phyloP scores from a whole-genome alignment of 2,329 filamentous ascomycete genomes.

The Huntiella decipiens region DNA sequence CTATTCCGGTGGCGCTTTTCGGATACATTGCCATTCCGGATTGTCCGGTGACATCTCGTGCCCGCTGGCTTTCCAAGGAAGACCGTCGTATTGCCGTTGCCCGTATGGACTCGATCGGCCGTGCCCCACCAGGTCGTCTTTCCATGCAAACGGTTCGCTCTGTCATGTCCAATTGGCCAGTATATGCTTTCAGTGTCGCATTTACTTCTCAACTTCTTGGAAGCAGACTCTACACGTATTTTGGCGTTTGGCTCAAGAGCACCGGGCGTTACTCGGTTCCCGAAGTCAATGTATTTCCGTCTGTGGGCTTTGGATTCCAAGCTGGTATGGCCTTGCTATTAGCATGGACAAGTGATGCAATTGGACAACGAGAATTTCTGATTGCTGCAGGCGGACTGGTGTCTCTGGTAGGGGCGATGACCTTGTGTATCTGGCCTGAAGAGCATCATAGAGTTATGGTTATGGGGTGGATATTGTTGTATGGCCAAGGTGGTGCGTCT shows the following conservation, averaged over 20 bases:
- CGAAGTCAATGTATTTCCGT: slow-evolving; percentile 33
- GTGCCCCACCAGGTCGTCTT: slow-evolving; percentile 17
- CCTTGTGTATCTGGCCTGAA: slow-evolving; percentile 19
- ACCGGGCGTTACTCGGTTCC: slow-evolving; percentile 17
- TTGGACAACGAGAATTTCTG: slow-evolving; percentile 33
- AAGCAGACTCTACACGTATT: slow-evolving; percentile 21
- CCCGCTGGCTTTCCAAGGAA: slow-evolving; percentile 15
- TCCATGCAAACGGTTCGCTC: slow-evolving; percentile 16
- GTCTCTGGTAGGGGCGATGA: slow-evolving; percentile 18
- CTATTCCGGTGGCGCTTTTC: slow-evolving; percentile 17
- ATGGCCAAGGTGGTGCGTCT: slow-evolving; percentile 19
- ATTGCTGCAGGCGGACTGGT: slow-evolving; percentile 28
- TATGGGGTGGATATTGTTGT: slow-evolving; percentile 20
- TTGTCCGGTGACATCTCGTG: slow-evolving; percentile 16
- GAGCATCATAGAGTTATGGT: slow-evolving; percentile 19
- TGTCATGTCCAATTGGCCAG: slow-evolving; percentile 17
- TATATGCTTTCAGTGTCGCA: slow-evolving; percentile 19
- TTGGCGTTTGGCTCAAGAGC: slow-evolving; percentile 19
- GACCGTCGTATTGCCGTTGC: slow-evolving; percentile 16
- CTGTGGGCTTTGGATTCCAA: slow-evolving; percentile 20
- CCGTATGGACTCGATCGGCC: slow-evolving; percentile 17
- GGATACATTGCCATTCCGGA: slow-evolving; percentile 20
- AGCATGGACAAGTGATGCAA: slow-evolving; percentile 32
- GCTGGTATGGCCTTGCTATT: slow-evolving; percentile 32
- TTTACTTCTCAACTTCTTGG: slow-evolving; percentile 19